Percentiles rank a stretch among this genome's conserved stretches.
Evolutionary conservation across 306 rosid species (phyloP).

Genomic region (Trifolium pratense): DNA sequence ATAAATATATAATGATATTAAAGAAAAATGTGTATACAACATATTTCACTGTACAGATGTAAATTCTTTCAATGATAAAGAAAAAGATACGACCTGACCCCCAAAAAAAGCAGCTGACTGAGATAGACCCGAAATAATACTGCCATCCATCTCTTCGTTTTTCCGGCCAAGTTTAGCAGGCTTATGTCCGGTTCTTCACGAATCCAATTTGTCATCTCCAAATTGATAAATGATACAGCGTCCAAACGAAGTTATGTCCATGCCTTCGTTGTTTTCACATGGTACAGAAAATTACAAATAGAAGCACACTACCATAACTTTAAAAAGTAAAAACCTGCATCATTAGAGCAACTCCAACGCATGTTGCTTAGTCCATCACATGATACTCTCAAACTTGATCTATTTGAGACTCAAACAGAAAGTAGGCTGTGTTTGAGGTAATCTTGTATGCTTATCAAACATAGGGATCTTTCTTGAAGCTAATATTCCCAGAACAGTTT

Average conservation of each 20-base stretch:
- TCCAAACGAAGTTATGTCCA: conserved; percentile 8
- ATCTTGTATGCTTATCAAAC: no score
- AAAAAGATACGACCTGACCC: conserved; percentile 20
- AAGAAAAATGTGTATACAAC: conserved; percentile 34
- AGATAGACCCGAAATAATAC: conserved; percentile 26
- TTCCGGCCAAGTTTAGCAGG: no score
- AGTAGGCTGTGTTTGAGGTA: no score
- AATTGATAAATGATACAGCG: conserved; percentile 40
- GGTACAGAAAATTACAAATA: no score
- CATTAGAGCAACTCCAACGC: no score
- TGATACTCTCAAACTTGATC: no score
- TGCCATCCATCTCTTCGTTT: conserved; percentile 17
- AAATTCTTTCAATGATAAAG: conserved; percentile 19
- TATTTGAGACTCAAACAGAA: no score
- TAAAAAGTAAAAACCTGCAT: no score
- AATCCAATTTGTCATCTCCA: conserved; percentile 23
- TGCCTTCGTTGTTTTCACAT: conserved; percentile 32
- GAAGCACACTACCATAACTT: no score
- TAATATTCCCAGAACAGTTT: no score
- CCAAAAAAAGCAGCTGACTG: conserved; percentile 28
- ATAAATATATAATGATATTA: conserved; percentile 9
- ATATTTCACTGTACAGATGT: conserved; percentile 9
- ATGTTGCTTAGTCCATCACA: no score
- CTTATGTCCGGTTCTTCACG: conserved; percentile 35
- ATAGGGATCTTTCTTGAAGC: no score